phyloP scores from a whole-genome alignment of 2,329 filamentous ascomycete genomes.

The Fusarium dimerum region DNA sequence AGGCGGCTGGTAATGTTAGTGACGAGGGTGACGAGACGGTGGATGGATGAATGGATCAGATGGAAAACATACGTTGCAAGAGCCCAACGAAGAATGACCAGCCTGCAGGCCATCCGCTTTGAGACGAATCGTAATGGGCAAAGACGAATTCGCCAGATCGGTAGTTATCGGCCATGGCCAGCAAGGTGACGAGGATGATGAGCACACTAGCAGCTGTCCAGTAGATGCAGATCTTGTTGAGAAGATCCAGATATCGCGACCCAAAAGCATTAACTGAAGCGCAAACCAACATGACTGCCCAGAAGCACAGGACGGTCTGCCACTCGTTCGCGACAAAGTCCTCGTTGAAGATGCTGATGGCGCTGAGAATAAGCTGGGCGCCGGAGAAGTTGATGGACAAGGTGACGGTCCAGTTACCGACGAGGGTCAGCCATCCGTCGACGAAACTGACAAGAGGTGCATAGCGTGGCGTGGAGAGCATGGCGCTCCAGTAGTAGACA shows the following conservation, averaged over 20 bases:
- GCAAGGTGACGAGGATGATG: conserved; percentile 69
- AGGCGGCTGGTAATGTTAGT: conserved; percentile 35
- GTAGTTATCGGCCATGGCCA: conserved; percentile 65
- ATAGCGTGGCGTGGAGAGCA: conserved; percentile 62
- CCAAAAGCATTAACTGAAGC: conserved; percentile 69
- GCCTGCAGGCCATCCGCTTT: conserved; percentile 68
- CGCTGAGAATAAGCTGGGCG: conserved; percentile 66
- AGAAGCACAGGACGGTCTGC: conserved; percentile 77
- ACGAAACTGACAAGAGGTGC: conserved; percentile 68
- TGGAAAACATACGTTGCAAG: conserved; percentile 44
- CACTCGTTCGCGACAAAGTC: conserved; percentile 61
- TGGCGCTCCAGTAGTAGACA: conserved; percentile 74
- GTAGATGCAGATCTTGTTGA: conserved; percentile 72
- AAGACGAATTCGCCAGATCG: conserved; percentile 68
- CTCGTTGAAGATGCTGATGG: conserved; percentile 66
- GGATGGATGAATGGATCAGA: too few relatives aligned
- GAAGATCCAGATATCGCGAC: conserved; percentile 57
- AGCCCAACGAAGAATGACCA: conserved; percentile 59
- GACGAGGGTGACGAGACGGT: not conserved
- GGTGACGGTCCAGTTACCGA: conserved; percentile 70
- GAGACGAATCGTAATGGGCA: conserved; percentile 66
- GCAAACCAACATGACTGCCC: conserved; percentile 63
- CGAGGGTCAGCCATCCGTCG: conserved; percentile 73
- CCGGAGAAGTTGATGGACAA: conserved; percentile 72
- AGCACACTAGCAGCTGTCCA: conserved; percentile 72